Percentiles rank a stretch among this genome's conserved stretches.
Evolutionary conservation across 2,329 filamentous ascomycete species (phyloP).

Genomic region (Hysterium pulicare): DNA sequence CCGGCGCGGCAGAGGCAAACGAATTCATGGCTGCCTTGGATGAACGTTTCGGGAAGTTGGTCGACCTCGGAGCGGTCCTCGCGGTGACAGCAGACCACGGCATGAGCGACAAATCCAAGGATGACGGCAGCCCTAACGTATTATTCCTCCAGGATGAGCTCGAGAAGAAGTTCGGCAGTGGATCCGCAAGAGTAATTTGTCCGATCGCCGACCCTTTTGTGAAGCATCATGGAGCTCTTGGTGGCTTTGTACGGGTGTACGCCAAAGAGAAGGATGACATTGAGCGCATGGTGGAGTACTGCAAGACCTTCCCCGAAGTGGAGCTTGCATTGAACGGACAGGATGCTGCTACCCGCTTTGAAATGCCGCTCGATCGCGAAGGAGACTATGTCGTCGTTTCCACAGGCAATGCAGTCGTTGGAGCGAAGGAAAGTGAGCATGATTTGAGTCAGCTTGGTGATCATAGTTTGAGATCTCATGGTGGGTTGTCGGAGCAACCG

Average conservation of each 20-base stretch:
- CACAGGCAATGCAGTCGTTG: constrained; percentile 36
- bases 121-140: constrained; percentile 35
- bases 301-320: constrained; percentile 29
- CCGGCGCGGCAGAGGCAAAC: constrained; percentile 35
- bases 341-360: constrained; percentile 33
- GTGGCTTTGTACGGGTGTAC: constrained; percentile 43
- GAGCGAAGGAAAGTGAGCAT: constrained; percentile 34
- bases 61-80: constrained; percentile 35
- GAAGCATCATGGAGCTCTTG: constrained; percentile 43
- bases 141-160: constrained; percentile 42
- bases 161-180: constrained; percentile 26
- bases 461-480: constrained; percentile 41
- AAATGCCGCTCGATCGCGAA: constrained; percentile 42
- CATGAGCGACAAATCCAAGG: constrained; percentile 41
- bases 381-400: constrained; percentile 42
- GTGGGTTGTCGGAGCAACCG: constrained; percentile 40
- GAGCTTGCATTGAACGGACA: constrained; percentile 28
- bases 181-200: constrained; percentile 40
- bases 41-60: constrained; percentile 28
- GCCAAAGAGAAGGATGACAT: constrained; percentile 21
- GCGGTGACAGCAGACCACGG: constrained; percentile 45
- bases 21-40: constrained; percentile 39
- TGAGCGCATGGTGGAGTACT: constrained; percentile 27
- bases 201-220: constrained; percentile 47
- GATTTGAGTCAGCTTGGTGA: constrained; percentile 32